Evolutionary conservation across 192 early-diverging fungal species (phyloP).

Genomic region (Thamnidium elegans): DNA sequence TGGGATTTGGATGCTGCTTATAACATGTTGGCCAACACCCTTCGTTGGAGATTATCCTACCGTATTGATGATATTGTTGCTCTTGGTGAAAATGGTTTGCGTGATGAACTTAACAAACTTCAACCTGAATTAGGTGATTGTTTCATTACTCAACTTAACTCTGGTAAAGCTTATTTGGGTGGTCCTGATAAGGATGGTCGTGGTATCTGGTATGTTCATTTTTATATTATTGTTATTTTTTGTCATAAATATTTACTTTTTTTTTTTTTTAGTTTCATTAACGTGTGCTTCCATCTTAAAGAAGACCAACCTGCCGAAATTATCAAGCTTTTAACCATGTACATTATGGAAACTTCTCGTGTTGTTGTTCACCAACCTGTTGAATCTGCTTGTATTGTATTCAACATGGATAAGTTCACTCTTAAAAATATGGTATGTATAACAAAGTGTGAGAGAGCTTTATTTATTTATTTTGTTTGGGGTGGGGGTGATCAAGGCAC

Average conservation of each 20-base stretch:
- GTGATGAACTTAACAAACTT: slow-evolving; percentile 34
- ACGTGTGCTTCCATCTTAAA: slow-evolving; percentile 51
- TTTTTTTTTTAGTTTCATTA: slow-evolving; percentile 41
- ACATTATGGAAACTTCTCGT: slow-evolving; percentile 72
- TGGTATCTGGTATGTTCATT: slow-evolving; percentile 48
- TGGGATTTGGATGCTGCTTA: slow-evolving; percentile 79
- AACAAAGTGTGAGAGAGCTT: neutral
- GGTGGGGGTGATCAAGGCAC: neutral
- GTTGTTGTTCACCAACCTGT: slow-evolving; percentile 63
- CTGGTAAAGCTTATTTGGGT: slow-evolving; percentile 48
- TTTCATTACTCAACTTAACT: slow-evolving; percentile 40
- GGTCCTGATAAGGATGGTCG: slow-evolving; percentile 49
- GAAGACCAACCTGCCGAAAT: slow-evolving; percentile 60
- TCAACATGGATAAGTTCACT: slow-evolving; percentile 75
- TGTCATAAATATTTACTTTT: neutral
- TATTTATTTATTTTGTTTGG: neutral
- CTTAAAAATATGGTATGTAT: slow-evolving; percentile 59
- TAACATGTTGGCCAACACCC: slow-evolving; percentile 63
- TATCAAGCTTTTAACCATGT: slow-evolving; percentile 65
- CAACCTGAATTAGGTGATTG: slow-evolving; percentile 35
- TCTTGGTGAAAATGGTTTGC: slow-evolving; percentile 40
- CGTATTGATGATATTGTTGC: slow-evolving; percentile 45
- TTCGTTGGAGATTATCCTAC: slow-evolving; percentile 71
- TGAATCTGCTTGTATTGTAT: slow-evolving; percentile 71
- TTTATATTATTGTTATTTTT: neutral